A percentile compares a stretch with the other conserved stretches of the same genome.
These are phyloP conservation scores for Fusarium penzigii DNA, from an alignment of 2,329 filamentous ascomycete species.

Conservation along the genomic window DNA sequence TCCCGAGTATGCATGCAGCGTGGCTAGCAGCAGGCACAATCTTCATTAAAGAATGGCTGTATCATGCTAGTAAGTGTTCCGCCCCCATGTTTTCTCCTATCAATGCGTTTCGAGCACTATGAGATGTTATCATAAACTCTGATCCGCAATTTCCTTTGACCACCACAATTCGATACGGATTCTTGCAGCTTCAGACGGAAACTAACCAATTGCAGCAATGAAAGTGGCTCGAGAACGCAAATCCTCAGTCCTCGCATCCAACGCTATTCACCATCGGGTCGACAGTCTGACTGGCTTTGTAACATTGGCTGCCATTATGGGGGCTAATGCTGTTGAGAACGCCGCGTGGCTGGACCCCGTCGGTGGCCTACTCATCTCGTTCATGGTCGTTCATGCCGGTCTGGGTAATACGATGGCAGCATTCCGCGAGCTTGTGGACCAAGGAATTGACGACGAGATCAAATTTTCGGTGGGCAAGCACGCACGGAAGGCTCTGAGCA, in stretches of 20 bases:
- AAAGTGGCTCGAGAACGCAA: constrained; percentile 93
- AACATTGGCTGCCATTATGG: constrained; percentile 83
- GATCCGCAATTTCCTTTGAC: background rate
- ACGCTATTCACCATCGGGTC: constrained; percentile 93
- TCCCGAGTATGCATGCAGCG: constrained; percentile 87
- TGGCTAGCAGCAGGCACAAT: constrained; percentile 94
- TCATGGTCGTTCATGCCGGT: constrained; percentile 91
- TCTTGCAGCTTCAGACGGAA: background rate
- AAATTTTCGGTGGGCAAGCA: constrained; percentile 70
- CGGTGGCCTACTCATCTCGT: constrained; percentile 86
- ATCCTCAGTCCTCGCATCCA: constrained; percentile 92
- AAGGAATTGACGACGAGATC: constrained; percentile 82
- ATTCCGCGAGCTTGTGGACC: constrained; percentile 87
- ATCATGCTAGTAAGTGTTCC: constrained; percentile 83
- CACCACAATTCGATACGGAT: background rate
- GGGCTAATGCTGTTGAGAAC: constrained; percentile 81
- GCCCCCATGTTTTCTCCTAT: background rate
- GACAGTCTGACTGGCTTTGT: constrained; percentile 96
- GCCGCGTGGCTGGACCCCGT: constrained; percentile 94
- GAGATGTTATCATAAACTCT: background rate
- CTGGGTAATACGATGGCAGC: constrained; percentile 81
- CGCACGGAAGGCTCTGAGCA: constrained; percentile 58
- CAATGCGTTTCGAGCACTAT: background rate
- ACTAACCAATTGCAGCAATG: constrained; percentile 65
- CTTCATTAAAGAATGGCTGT: constrained; percentile 93